phyloP scores from a whole-genome alignment of 148 eudicot genomes.

The Camellia granthamiana region DNA sequence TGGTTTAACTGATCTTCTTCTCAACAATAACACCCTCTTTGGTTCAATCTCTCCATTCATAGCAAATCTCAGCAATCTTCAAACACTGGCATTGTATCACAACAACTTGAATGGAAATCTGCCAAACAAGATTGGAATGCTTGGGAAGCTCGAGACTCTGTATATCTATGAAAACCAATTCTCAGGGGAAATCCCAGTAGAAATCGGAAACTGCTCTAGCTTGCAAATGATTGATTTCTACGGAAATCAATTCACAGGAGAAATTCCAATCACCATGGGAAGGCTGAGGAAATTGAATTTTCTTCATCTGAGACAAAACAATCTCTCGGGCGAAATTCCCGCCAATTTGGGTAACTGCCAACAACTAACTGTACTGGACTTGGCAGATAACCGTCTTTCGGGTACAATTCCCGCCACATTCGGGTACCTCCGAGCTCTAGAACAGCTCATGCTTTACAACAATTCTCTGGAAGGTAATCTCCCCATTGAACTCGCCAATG shows the following conservation, averaged over 20 bases:
- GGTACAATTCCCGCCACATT: conserved; percentile 72
- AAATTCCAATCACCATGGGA: conserved; percentile 63
- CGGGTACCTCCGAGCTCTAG: conserved; percentile 41
- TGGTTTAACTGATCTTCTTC: conserved; percentile 64
- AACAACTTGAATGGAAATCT: conserved; percentile 58
- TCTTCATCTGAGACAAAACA: conserved; percentile 77
- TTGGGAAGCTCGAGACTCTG: conserved; percentile 53
- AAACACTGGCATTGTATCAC: conserved; percentile 59
- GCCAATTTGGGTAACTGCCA: conserved; percentile 66
- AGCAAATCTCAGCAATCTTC: conserved; percentile 63
- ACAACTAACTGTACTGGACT: conserved; percentile 58
- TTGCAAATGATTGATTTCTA: conserved; percentile 86
- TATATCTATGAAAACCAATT: conserved; percentile 74
- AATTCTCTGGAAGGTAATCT: conserved; percentile 79
- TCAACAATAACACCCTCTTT: conserved; percentile 70
- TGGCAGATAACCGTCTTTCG: conserved; percentile 78
- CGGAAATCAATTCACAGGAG: conserved; percentile 72
- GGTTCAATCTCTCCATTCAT: conserved; percentile 63
- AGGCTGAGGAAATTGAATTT: conserved; percentile 54
- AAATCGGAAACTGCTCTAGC: conserved; percentile 88
- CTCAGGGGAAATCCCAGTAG: conserved; percentile 73
- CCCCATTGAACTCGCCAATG: conserved; percentile 45
- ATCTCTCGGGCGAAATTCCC: conserved; percentile 71
- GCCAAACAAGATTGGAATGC: conserved; percentile 74
- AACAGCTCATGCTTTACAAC: conserved; percentile 90